These are phyloP conservation scores for Alternaria solani DNA, from an alignment of 2,329 filamentous ascomycete genomes.

Conservation along the genomic window DNA sequence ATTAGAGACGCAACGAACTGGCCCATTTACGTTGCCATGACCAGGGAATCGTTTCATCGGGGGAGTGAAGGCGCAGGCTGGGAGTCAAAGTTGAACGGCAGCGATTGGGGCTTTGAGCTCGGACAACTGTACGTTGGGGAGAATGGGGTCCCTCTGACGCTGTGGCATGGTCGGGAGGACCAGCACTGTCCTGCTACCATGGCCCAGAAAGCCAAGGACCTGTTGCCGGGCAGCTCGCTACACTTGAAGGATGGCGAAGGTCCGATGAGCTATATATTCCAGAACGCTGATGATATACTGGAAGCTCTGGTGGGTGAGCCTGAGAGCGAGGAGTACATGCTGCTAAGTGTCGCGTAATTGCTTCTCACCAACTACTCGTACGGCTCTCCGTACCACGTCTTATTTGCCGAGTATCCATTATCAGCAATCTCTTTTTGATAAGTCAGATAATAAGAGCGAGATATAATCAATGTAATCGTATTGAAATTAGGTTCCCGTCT, in stretches of 20 bases:
- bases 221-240: constrained; percentile 32
- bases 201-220: constrained; percentile 33
- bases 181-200: constrained; percentile 35
- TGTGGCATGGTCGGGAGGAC: constrained; percentile 49
- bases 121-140: constrained; percentile 33
- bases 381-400: not conserved
- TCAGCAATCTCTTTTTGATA: not conserved
- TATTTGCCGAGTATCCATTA: not conserved
- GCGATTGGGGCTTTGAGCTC: constrained; percentile 46
- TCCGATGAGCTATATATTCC: constrained; percentile 36
- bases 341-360: constrained; percentile 5
- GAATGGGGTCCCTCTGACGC: constrained; percentile 27
- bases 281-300: constrained; percentile 34
- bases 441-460: not conserved
- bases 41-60: constrained; percentile 36
- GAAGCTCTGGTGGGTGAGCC: constrained; percentile 27
- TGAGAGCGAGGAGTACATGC: constrained; percentile 29
- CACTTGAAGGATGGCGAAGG: constrained; percentile 36
- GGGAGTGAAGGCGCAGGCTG: constrained; percentile 39
- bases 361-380: not conserved
- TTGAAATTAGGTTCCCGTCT: not conserved
- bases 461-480: not conserved
- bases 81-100: constrained; percentile 40
- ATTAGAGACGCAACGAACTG: constrained; percentile 33
- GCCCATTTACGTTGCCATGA: constrained; percentile 36